phyloP scores from a whole-genome alignment of 164 flowering plant genomes.

The Platanus orientalis region DNA sequence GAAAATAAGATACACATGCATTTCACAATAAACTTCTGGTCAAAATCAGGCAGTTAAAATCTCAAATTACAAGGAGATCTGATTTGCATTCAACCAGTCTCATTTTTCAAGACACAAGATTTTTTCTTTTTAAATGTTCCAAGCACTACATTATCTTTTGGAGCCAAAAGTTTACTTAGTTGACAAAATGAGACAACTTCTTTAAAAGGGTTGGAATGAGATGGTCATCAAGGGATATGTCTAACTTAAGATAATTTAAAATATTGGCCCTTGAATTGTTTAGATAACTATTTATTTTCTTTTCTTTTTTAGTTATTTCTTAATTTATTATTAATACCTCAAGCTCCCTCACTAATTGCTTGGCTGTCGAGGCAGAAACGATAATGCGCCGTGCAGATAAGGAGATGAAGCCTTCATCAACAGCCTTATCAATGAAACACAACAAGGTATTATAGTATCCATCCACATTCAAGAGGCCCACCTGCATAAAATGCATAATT shows the following conservation, averaged over 20 bases:
- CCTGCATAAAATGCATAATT: slow-evolving; percentile 37
- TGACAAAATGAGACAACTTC: background rate
- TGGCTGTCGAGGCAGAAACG: slow-evolving; percentile 80
- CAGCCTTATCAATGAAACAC: slow-evolving; percentile 84
- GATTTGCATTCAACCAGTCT: background rate
- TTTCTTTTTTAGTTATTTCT: background rate
- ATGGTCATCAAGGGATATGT: background rate
- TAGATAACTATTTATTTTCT: background rate
- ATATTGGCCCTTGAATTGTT: background rate
- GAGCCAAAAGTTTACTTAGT: too few species aligned
- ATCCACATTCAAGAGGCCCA: slow-evolving; percentile 91
- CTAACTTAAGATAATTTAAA: background rate
- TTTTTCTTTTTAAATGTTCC: too few species aligned
- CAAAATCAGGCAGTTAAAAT: too few species aligned
- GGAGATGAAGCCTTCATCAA: slow-evolving; percentile 90
- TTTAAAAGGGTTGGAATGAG: background rate
- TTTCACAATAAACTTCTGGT: too few species aligned
- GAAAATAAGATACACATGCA: too few species aligned
- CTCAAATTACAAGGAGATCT: background rate
- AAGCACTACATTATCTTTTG: too few species aligned
- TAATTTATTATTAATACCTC: slow-evolving; percentile 42
- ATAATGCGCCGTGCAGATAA: slow-evolving; percentile 75
- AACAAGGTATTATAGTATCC: slow-evolving; percentile 78
- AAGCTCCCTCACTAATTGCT: slow-evolving; percentile 60
- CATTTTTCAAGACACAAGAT: too few species aligned